Evolutionary conservation across 2,329 filamentous ascomycete species (phyloP), one percentile per base, ranked within the genome.

Genomic region (Tolypocladium capitatum): DNA sequence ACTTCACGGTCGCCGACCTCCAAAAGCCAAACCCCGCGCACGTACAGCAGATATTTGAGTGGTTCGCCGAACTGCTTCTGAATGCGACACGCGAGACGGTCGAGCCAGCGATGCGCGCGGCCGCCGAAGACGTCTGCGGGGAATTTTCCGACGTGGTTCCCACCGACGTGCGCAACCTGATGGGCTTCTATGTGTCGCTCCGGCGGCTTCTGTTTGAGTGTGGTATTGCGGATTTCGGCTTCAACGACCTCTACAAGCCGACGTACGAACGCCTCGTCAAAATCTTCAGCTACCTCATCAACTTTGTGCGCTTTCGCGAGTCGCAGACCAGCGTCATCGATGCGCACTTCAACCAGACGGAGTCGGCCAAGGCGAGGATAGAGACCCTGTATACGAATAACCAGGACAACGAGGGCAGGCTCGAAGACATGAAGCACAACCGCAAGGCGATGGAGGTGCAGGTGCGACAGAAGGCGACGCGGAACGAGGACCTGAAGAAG

Each of bases 271-370:
- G 92, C 41, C 76, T 97, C 14, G 84, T 91, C 60, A 94, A 92
- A 70, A 94, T 97, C 60, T 92, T 98, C 64, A 94, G 87, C 54
- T 96, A 96, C 67, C 79, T 97, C 53, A 98, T 98, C 72, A 98
- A 98, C 68, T 98, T 98, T 67, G 90, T 97, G 56, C 83, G 92
- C 46, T 98, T 97, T 69, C 85, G 92, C 57, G 90, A 96, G 69
- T 89, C 84, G 52, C 91, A 97, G 66, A 94, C 89, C 1, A 72
- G 74, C 35, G 81, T 92, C 30, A 95, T 97, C 53, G 90, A 96
- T 63, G 81, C 94, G 63, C 86, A 97, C 67, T 92, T 92, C 70
- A 92, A 95, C 71, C 90, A 87, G 58, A 80, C 86, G 13, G 88
- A 96, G 66, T 80, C 78, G 50, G 90, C 86, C 2, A 96, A 95